Percentiles rank a stretch among this genome's conserved stretches.
phyloP scores from a whole-genome alignment of 805 yeast species.

The Metschnikowia dekortorum region DNA sequence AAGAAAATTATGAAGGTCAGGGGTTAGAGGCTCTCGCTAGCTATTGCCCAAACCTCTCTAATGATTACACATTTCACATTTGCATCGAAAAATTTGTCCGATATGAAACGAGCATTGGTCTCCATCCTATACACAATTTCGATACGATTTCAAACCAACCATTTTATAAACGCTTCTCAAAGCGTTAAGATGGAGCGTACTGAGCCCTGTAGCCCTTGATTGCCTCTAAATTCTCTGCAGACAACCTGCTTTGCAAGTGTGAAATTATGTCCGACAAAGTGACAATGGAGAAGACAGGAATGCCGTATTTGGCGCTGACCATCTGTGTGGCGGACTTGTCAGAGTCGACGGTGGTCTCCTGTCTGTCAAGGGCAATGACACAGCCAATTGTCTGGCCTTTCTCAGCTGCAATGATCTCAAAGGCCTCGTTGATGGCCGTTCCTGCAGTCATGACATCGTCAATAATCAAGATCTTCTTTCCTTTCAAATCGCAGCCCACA shows the following conservation, averaged over 20 bases:
- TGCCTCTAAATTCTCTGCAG: slow-evolving; percentile 52
- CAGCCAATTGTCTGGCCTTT: slow-evolving; percentile 77
- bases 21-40: slow-evolving; percentile 26
- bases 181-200: slow-evolving; percentile 38
- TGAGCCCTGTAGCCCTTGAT: slow-evolving; percentile 55
- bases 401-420: slow-evolving; percentile 64
- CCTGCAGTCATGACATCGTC: slow-evolving; percentile 99
- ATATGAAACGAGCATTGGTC: neutral
- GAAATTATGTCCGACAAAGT: slow-evolving; percentile 68
- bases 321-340: slow-evolving; percentile 75
- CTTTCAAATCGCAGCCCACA: slow-evolving; percentile 76
- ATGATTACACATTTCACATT: neutral
- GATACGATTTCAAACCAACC: neutral
- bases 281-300: slow-evolving; percentile 84
- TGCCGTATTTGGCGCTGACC: slow-evolving; percentile 63
- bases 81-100: neutral
- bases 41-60: neutral
- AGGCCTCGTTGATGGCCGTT: slow-evolving; percentile 94
- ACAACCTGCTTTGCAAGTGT: slow-evolving; percentile 53
- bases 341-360: slow-evolving; percentile 74
- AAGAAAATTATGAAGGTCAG: slow-evolving; percentile 61
- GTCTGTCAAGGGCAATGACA: slow-evolving; percentile 91
- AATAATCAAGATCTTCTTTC: slow-evolving; percentile 73
- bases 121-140: neutral
- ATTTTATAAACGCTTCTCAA: too few species aligned